phyloP scores from a whole-genome alignment of 495 filamentous ascomycete species.

The Aspergillus diversus region DNA sequence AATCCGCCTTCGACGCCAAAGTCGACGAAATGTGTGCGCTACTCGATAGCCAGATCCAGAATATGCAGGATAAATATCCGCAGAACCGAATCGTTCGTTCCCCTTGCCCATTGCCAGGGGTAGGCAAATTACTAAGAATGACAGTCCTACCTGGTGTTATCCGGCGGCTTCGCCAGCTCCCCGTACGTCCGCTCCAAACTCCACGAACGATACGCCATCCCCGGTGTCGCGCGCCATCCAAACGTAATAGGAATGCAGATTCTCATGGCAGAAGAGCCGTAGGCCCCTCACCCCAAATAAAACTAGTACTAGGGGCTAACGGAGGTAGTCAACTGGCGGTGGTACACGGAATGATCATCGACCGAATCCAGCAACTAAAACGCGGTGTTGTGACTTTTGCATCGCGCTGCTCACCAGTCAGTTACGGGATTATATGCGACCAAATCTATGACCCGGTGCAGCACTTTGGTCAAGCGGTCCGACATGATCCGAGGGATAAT shows the following conservation, averaged over 20 bases:
- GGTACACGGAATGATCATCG: slow-evolving; percentile 57
- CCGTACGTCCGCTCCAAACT: slow-evolving; percentile 58
- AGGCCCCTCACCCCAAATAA: slow-evolving; percentile 11
- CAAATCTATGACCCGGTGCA: slow-evolving; percentile 47
- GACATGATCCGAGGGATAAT: slow-evolving; percentile 48
- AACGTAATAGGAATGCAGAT: slow-evolving; percentile 48
- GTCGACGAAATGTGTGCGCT: slow-evolving; percentile 54
- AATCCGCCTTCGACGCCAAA: slow-evolving; percentile 54
- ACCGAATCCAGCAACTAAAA: slow-evolving; percentile 54
- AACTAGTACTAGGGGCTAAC: background rate
- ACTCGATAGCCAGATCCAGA: slow-evolving; percentile 58
- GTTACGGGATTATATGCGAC: slow-evolving; percentile 58
- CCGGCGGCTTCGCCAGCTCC: slow-evolving; percentile 67
- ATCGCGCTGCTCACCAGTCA: slow-evolving; percentile 55
- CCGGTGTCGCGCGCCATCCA: slow-evolving; percentile 28
- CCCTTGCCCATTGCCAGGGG: too few species aligned
- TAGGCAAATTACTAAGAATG: too few species aligned
- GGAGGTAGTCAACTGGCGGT: slow-evolving; percentile 56
- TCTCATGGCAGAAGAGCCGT: slow-evolving; percentile 55
- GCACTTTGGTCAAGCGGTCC: slow-evolving; percentile 47
- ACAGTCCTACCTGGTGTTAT: slow-evolving; percentile 58
- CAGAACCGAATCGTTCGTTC: slow-evolving; percentile 48
- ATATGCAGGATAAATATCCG: slow-evolving; percentile 49
- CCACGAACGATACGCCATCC: slow-evolving; percentile 39
- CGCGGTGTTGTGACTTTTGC: slow-evolving; percentile 45